A percentile compares a stretch with the other conserved stretches of the same genome.
Evolutionary conservation across 2,329 filamentous ascomycete species (phyloP).

Genomic region (Colletotrichum karsti): DNA sequence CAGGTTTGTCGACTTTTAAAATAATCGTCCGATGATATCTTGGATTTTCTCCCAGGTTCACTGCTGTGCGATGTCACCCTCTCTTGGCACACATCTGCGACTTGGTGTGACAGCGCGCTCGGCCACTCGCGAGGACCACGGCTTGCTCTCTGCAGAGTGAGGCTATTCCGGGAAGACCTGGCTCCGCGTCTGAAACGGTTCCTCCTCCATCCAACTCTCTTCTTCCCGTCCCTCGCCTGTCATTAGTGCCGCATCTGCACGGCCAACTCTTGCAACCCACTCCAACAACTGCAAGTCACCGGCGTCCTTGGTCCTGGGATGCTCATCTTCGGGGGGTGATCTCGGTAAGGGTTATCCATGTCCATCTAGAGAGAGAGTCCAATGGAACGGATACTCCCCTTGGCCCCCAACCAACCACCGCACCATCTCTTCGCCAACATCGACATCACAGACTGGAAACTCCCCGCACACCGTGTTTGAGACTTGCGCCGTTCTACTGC

Average conservation of each 20-base stretch:
- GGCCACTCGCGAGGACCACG: not conserved
- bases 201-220: not conserved
- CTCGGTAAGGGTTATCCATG: not conserved
- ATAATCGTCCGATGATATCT: conserved; percentile 17
- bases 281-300: not conserved
- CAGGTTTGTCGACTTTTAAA: conserved; percentile 9
- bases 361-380: not conserved
- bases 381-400: not conserved
- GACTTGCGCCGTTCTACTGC: not conserved
- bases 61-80: conserved; percentile 3
- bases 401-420: not conserved
- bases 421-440: not conserved
- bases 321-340: not conserved
- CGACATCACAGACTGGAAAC: not conserved
- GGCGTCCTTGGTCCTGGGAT: not conserved
- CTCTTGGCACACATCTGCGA: conserved; percentile 24
- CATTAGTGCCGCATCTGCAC: not conserved
- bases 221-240: not conserved
- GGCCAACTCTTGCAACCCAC: not conserved
- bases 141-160: not conserved
- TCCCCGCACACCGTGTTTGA: conserved; percentile 10
- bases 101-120: conserved; percentile 20
- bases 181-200: conserved; percentile 17
- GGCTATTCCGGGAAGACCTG: not conserved
- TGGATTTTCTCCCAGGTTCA: not conserved